Base-by-base conservation (phyloP, 345 rosid species). In the Brassica juncea region DNA sequence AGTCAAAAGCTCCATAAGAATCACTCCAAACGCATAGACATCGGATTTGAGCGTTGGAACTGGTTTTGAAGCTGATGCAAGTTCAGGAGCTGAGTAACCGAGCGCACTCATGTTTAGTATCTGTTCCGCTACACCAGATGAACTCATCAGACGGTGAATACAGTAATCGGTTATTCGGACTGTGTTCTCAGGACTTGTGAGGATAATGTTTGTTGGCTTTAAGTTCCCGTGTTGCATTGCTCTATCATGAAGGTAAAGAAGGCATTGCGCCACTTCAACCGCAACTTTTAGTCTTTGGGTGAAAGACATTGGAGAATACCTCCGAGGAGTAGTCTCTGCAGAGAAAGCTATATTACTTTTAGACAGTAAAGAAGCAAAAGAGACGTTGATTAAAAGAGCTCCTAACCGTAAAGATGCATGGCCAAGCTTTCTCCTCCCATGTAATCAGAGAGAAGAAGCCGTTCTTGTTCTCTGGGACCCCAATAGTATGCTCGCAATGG, bases 381-480 rank as follows among this genome's bases (percentile, higher is more conserved):
- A 58, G 47, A 63, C 6, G 59, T 12, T 49, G 7, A 25, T 8
- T 55, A 28, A 8, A 67, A 77, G 71, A 75, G 76, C 42, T 61
- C 74, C 90, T 88, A 74, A 94, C 99, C 99, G 47, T 94, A 92
- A 31, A 92, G 90, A 88, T 92, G 99, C 77, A 89, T 80, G 42
- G 92, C 94, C 86, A 94, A 86, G 87, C 97, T 91, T 86, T 92
- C 99, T 57, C 98, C 97, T 10, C 81, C 86, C 62, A 87, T 77
- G 85, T 88, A 94, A 80, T 91, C 95, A 15, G 98, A 89, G 8
- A 92, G 85, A 70, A 94, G 94, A 80, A 92, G 99, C 72, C 99
- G 85, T 77, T 94, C 99, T 71, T 92, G 97, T 80, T 94, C 97
- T 77, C 95, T 88, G 15, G 95, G 97, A 7, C 99, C 98, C 97